Evolutionary conservation across 768 basidiomycete genomes (phyloP).

Genomic region (Agaricus sinodeliciosus): DNA sequence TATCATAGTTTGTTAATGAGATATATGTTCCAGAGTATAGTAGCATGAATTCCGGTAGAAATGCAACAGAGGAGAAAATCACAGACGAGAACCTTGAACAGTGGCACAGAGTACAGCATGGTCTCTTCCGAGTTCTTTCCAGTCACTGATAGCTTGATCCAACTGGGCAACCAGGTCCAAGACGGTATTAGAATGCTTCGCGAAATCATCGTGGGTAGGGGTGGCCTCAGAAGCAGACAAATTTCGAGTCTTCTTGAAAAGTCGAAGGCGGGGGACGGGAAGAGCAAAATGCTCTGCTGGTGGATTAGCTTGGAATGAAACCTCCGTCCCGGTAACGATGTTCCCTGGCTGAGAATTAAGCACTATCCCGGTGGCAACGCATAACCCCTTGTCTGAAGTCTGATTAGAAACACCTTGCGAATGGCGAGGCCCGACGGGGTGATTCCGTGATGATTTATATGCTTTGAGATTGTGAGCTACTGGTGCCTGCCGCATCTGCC

Average conservation of each 20-base stretch:
- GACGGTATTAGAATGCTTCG: constrained; percentile 22
- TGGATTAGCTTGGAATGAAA: neutral
- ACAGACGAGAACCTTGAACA: neutral
- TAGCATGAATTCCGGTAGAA: no score
- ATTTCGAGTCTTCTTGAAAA: neutral
- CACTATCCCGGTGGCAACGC: neutral
- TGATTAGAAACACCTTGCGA: neutral
- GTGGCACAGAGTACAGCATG: neutral
- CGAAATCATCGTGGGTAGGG: neutral
- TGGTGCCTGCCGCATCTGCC: neutral
- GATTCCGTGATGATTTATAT: neutral
- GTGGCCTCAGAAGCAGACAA: neutral
- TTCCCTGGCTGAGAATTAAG: neutral
- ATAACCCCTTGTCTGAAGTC: neutral
- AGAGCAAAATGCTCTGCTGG: neutral
- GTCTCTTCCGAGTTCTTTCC: neutral
- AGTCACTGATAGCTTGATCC: constrained; percentile 22
- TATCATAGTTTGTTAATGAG: no score
- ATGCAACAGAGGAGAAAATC: neutral
- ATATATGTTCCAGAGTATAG: no score
- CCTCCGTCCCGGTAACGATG: neutral
- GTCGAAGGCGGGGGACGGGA: constrained; percentile 3
- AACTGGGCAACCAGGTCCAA: constrained; percentile 26
- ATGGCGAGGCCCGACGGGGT: neutral
- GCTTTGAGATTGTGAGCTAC: neutral